phyloP scores from a whole-genome alignment of 805 yeast genomes.

The Saturnispora besseyi region DNA sequence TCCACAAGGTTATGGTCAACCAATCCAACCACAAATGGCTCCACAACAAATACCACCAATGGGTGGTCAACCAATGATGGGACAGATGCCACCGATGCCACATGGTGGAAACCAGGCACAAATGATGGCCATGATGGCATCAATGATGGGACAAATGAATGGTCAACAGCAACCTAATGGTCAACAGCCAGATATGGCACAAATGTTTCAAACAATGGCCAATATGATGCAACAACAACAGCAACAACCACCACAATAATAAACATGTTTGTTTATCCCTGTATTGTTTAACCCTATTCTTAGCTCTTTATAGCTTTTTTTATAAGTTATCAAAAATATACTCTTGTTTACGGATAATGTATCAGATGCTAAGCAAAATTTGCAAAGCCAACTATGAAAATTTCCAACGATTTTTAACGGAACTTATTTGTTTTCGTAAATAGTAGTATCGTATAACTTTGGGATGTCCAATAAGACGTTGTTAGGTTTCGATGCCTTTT shows the following conservation, averaged over 20 bases:
- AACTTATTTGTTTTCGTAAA: background rate
- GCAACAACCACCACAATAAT: conserved; percentile 3
- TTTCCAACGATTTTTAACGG: background rate
- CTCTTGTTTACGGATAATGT: no score
- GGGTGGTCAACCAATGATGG: background rate
- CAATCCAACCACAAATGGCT: conserved; percentile 5
- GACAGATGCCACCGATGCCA: conserved; percentile 5
- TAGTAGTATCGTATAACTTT: background rate
- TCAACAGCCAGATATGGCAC: conserved; percentile 22
- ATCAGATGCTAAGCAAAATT: no score
- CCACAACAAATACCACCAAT: conserved; percentile 2
- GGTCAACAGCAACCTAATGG: conserved; percentile 18
- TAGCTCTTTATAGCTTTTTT: background rate
- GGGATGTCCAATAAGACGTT: conserved; percentile 18
- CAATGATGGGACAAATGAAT: conserved; percentile 24
- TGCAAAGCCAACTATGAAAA: background rate
- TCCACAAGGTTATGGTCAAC: conserved; percentile 6
- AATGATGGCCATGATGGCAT: conserved; percentile 29
- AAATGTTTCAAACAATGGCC: conserved; percentile 30
- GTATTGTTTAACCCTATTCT: background rate
- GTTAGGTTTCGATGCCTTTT: conserved; percentile 75
- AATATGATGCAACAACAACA: conserved; percentile 27
- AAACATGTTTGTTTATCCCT: background rate
- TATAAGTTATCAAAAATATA: no score
- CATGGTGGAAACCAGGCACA: conserved; percentile 20